A percentile compares a stretch with the other conserved stretches of the same genome.
Conservation (phyloP, 2,329 filamentous ascomycete genomes). For the Fusarium proliferatum region DNA sequence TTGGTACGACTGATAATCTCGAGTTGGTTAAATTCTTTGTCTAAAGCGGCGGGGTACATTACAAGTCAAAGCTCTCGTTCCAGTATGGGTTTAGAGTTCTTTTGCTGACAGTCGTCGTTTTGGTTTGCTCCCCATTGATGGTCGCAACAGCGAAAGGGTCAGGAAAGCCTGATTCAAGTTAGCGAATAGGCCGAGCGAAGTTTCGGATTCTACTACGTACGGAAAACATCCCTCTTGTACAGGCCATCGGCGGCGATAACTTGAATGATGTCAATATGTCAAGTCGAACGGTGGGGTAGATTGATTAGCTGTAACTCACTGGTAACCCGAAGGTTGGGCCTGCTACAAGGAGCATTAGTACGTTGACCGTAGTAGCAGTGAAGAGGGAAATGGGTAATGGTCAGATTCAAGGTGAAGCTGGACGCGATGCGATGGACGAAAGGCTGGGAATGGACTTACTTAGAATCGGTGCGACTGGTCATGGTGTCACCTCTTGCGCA, state of each 20-base stretch:
- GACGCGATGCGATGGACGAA: conserved; percentile 24
- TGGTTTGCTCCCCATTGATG: conserved; percentile 96
- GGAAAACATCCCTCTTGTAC: conserved; percentile 99
- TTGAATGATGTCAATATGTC: conserved; percentile 60
- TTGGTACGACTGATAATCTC: conserved; percentile 76
- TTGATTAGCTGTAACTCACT: conserved; percentile 68
- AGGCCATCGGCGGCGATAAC: conserved; percentile 98
- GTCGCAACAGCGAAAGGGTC: conserved; percentile 98
- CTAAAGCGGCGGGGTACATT: conserved; percentile 55
- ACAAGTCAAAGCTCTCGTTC: conserved; percentile 99
- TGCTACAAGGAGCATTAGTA: conserved; percentile 61
- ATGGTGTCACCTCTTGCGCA: conserved; percentile 46
- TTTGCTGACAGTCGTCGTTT: conserved; percentile 97
- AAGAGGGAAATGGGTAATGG: background rate
- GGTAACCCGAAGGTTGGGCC: conserved; percentile 91
- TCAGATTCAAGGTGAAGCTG: background rate
- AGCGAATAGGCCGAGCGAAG: conserved; percentile 35
- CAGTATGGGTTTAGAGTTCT: conserved; percentile 99
- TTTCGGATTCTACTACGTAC: conserved; percentile 67
- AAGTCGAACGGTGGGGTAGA: conserved; percentile 33
- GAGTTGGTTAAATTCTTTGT: conserved; percentile 18
- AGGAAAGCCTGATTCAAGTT: conserved; percentile 78
- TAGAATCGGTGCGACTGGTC: conserved; percentile 52
- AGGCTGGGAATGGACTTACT: conserved; percentile 45
- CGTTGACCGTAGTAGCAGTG: conserved; percentile 1